These are phyloP conservation scores for Parachaetomium inaequale DNA, from an alignment of 495 filamentous ascomycete species.

Conservation along the genomic window DNA sequence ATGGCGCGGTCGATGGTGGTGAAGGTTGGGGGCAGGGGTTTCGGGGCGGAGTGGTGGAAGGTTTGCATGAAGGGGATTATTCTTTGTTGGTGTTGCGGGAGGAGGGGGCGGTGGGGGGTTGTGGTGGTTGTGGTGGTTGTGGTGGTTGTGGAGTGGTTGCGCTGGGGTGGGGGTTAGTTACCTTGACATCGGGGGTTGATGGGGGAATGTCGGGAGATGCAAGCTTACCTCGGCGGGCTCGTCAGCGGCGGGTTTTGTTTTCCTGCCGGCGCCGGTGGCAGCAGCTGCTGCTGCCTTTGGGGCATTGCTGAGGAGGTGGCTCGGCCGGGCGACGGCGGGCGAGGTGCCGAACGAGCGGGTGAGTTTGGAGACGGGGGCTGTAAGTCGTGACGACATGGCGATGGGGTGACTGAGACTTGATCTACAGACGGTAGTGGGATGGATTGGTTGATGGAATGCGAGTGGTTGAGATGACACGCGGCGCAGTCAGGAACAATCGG, in stretches of 20 bases:
- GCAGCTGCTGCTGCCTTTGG: slow-evolving; percentile 24
- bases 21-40: slow-evolving; percentile 23
- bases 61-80: slow-evolving; percentile 48
- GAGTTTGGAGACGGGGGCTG: slow-evolving; percentile 43
- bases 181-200: not conserved
- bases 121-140: slow-evolving; percentile 22
- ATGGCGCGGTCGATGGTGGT: slow-evolving; percentile 39
- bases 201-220: not conserved
- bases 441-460: not conserved
- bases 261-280: slow-evolving; percentile 28
- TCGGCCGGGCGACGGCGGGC: slow-evolving; percentile 33
- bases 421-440: slow-evolving; percentile 1
- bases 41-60: slow-evolving; percentile 43
- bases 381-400: slow-evolving; percentile 40
- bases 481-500: not conserved
- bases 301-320: slow-evolving; percentile 34
- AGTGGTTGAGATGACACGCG: not conserved
- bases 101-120: slow-evolving; percentile 29
- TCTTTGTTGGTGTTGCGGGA: slow-evolving; percentile 17
- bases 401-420: not conserved
- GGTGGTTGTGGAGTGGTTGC: slow-evolving; percentile 27
- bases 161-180: not conserved
- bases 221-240: slow-evolving; percentile 25
- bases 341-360: slow-evolving; percentile 45
- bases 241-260: slow-evolving; percentile 15